Conservation (phyloP, 257 asterid genomes). For the Solanum microdontum region DNA sequence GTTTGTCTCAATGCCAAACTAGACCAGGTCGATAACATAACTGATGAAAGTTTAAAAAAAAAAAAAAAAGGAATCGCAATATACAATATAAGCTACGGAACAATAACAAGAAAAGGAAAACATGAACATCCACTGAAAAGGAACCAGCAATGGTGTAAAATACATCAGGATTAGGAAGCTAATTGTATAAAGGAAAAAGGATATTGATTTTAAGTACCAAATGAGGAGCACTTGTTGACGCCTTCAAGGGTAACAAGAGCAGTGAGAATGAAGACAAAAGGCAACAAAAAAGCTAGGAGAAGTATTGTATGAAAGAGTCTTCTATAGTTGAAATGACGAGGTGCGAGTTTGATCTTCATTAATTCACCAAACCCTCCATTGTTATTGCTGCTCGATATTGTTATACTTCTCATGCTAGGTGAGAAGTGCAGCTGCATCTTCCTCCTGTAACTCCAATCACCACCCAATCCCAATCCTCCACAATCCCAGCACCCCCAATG, state of each 20-base stretch:
- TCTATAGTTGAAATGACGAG: slow-evolving; percentile 80
- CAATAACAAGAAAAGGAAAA: background rate
- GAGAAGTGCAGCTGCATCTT: slow-evolving; percentile 99
- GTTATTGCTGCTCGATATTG: slow-evolving; percentile 70
- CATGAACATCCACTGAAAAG: background rate
- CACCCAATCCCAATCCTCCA: slow-evolving; percentile 2
- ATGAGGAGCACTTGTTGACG: slow-evolving; percentile 93
- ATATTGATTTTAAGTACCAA: slow-evolving; percentile 34
- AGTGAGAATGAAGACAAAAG: slow-evolving; percentile 86
- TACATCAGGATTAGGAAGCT: background rate
- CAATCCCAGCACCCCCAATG: slow-evolving; percentile 2
- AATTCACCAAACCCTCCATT: slow-evolving; percentile 53
- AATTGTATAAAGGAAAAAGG: background rate
- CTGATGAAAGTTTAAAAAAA: background rate
- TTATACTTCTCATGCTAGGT: slow-evolving; percentile 99
- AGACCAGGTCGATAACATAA: background rate
- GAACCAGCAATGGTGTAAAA: background rate
- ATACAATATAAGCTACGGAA: background rate
- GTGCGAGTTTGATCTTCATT: slow-evolving; percentile 92
- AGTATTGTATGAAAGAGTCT: slow-evolving; percentile 73
- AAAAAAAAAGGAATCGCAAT: too few relatives aligned
- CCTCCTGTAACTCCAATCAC: slow-evolving; percentile 25
- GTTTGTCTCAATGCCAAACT: background rate
- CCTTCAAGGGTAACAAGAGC: slow-evolving; percentile 96
- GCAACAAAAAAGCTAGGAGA: slow-evolving; percentile 81